Base-by-base conservation (phyloP, 2,329 filamentous ascomycete species). In the Fusarium globosum region DNA sequence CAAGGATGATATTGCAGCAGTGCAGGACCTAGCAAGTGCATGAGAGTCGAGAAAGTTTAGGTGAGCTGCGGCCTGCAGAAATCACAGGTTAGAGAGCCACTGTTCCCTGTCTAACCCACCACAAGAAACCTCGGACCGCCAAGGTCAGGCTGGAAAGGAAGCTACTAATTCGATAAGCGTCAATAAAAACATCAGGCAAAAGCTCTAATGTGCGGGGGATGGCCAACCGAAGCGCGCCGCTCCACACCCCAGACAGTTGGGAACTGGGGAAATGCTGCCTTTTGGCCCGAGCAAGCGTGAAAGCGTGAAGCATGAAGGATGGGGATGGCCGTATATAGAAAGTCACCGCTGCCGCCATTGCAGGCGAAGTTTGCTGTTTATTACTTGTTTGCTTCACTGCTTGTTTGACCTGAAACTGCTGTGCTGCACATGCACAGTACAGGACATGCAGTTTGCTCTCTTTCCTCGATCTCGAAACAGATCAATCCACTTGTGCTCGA, bases 301-400 rank as follows among this genome's bases (percentile, higher is more conserved):
- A 39, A 48, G n/a, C 33, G 30, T 51, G 52, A 51, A 65, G 30
- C 42, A 48, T 62, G 57, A 42, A 64, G 62, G 65, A 73, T 68
- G 59, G 48, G 63, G 45, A 53, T 71, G 52, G 42, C 68, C 57
- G 71, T 77, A 78, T 78, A 78, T 78, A 78, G 76, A 76, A 77
- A 69, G 76, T 74, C 71, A 61, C 73, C 57, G 48, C 65, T 77
- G 73, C 74, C 74, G 41, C 69, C 65, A 43, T 61, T 64, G 58
- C 41, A 58, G 43, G 23, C 56, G 36, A 36, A 36, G 33, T 49
- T 49, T 67, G 16, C 42, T 43, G 38, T 28, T 30, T 65, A 39
- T 39, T 65, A 45, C n/a, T 51, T 43, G 61, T 43, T 42, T 57
- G 46, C 45, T 46, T 56, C 23, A 21, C 39, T 65, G 56, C 57